phyloP scores from a whole-genome alignment of 169 alveolate genomes.

The Eimeria brunetti region DNA sequence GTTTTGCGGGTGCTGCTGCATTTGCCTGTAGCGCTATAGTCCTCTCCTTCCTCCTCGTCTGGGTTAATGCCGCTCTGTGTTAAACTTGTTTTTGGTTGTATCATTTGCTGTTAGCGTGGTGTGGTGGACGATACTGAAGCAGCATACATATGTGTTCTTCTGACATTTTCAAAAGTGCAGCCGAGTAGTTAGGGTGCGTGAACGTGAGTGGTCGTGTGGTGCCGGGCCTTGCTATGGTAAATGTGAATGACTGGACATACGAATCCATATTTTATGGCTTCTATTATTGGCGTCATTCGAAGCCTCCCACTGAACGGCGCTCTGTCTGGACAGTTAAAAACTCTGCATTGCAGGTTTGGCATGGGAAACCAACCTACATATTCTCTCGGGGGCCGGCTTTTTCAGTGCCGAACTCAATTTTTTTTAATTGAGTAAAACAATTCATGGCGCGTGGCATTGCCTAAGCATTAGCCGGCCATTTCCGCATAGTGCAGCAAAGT shows the following conservation, averaged over 20 bases:
- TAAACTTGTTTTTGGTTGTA: background rate
- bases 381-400: slow-evolving; percentile 20
- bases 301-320: background rate
- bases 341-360: slow-evolving; percentile 23
- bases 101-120: background rate
- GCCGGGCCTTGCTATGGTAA: background rate
- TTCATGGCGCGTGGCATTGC: background rate
- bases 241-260: background rate
- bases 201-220: background rate
- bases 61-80: background rate
- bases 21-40: background rate
- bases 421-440: background rate
- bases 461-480: background rate
- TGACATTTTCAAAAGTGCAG: background rate
- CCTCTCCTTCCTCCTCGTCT: background rate
- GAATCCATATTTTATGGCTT: background rate
- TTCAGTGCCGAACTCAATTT: background rate
- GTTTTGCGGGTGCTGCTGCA: background rate
- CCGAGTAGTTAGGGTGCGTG: background rate
- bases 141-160: background rate
- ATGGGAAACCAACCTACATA: background rate
- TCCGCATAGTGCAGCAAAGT: background rate
- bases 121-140: background rate
- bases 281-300: background rate
- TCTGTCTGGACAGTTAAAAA: background rate